phyloP scores from a whole-genome alignment of 2,329 filamentous ascomycete species.

The Aspergillus intermedius region DNA sequence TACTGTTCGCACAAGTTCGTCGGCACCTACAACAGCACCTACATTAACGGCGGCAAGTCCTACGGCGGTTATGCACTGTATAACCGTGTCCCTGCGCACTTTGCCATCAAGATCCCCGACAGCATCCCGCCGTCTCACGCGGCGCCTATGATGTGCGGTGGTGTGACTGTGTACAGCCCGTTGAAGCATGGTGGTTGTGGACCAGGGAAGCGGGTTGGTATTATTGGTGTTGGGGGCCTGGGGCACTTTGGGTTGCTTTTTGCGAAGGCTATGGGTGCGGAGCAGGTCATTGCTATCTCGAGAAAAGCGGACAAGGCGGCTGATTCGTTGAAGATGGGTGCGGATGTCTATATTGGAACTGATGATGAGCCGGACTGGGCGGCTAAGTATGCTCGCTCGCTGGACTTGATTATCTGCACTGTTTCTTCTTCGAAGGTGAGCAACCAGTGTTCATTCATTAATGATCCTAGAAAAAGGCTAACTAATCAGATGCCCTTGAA shows the following conservation, averaged over 20 bases:
- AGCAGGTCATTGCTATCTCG: constrained; percentile 54
- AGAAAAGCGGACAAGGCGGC: constrained; percentile 44
- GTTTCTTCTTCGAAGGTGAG: constrained; percentile 41
- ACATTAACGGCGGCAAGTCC: constrained; percentile 51
- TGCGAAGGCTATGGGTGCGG: constrained; percentile 64
- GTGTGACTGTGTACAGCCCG: constrained; percentile 67
- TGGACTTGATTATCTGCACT: constrained; percentile 54
- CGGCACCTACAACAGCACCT: constrained; percentile 27
- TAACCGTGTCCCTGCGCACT: constrained; percentile 51
- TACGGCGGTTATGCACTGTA: constrained; percentile 62
- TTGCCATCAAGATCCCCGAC: constrained; percentile 54
- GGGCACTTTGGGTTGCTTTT: constrained; percentile 68
- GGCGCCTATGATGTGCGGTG: constrained; percentile 71
- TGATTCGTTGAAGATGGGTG: constrained; percentile 52
- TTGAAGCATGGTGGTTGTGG: constrained; percentile 62
- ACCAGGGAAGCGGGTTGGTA: constrained; percentile 64
- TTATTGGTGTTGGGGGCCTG: constrained; percentile 67
- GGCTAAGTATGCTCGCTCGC: constrained; percentile 39
- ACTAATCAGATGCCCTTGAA: constrained; percentile 50
- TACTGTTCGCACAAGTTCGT: constrained; percentile 26
- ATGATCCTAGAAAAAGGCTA: neutral
- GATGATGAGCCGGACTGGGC: constrained; percentile 51
- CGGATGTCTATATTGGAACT: constrained; percentile 51
- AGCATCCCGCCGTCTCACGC: constrained; percentile 44
- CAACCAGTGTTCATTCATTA: neutral